Evolutionary conservation across 2,329 filamentous ascomycete species (phyloP), one percentile per base, ranked within the genome.

Genomic region (Aaosphaeria pasadenensis): DNA sequence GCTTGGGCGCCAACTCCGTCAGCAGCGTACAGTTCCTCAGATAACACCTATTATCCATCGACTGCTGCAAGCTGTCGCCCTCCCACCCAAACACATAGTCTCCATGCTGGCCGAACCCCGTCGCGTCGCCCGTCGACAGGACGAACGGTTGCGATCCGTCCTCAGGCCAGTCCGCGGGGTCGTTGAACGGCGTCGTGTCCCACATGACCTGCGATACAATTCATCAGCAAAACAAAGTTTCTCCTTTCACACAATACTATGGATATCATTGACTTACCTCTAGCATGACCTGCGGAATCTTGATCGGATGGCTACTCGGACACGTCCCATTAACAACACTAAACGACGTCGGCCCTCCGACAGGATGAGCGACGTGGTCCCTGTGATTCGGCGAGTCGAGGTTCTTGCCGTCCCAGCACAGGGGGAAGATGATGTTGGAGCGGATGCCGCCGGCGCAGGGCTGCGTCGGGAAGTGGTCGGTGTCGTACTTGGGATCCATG

Each of bases 381-480:
- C 75, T 38, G 72, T 84, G 81, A 63, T 83, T 75, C 1, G 59
- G 44, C n/a, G 76, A 77, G 57, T 80, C 77, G 5, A 72, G 43
- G 60, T 75, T 75, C 56, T 67, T 70, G 47, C 74, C 74, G 48
- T 77, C 73, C 74, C 74, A 76, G 65, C 74, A 56, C 47, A 71
- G 73, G 0, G 73, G 73, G 63, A 74, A 76, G n/a, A 71, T 64
- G 46, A 75, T 70, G 60, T 75, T 75, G 42, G 71, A 68, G 45
- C 73, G 69, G 48, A 75, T 75, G 36, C 73, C 73, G 29, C 73
- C 73, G 0, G 64, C 53, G 59, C 73, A 76, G 17, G 59, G 52
- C 57, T 54, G 46, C 13, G 55, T 61, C 5, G 73, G 73, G 6
- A 76, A 54, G 32, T 56, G 46, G 53, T 74, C 66, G 9, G 60